A percentile compares a stretch with the other conserved stretches of the same genome.
Evolutionary conservation across 345 rosid genomes (phyloP).

Genomic region (Noccaea bulbosa): DNA sequence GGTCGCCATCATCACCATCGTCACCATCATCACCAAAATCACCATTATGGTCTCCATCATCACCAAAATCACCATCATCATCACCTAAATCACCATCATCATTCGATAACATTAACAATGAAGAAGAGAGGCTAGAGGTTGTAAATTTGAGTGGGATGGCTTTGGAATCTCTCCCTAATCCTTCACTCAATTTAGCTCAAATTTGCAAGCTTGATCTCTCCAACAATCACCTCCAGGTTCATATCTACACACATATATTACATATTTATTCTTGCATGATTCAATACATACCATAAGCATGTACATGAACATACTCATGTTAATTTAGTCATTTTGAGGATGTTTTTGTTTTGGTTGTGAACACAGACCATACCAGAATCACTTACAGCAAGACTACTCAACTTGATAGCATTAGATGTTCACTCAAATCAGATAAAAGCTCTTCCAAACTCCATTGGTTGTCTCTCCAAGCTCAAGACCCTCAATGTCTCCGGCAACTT

Average conservation of each 20-base stretch:
- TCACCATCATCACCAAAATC: neutral
- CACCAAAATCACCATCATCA: constrained; percentile 31
- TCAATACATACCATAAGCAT: constrained; percentile 15
- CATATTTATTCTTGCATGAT: constrained; percentile 8
- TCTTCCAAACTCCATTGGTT: constrained; percentile 84
- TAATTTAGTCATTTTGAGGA: neutral
- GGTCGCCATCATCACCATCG: constrained; percentile 19
- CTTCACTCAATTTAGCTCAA: constrained; percentile 62
- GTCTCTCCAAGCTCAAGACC: constrained; percentile 78
- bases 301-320: neutral
- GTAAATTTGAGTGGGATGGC: constrained; percentile 76
- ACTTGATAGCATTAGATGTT: constrained; percentile 72
- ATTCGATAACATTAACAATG: constrained; percentile 31
- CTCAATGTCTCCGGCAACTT: constrained; percentile 83
- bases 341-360: constrained; percentile 4
- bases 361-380: constrained; percentile 86
- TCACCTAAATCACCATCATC: constrained; percentile 38
- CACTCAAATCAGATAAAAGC: constrained; percentile 79
- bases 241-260: neutral
- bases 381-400: constrained; percentile 73
- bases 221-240: constrained; percentile 81
- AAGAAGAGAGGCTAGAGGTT: constrained; percentile 55
- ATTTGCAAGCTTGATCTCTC: constrained; percentile 83
- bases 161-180: constrained; percentile 61
- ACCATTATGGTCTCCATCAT: neutral